These are phyloP conservation scores for Gossypium bickii DNA, from an alignment of 345 rosid species.

Conservation along the genomic window DNA sequence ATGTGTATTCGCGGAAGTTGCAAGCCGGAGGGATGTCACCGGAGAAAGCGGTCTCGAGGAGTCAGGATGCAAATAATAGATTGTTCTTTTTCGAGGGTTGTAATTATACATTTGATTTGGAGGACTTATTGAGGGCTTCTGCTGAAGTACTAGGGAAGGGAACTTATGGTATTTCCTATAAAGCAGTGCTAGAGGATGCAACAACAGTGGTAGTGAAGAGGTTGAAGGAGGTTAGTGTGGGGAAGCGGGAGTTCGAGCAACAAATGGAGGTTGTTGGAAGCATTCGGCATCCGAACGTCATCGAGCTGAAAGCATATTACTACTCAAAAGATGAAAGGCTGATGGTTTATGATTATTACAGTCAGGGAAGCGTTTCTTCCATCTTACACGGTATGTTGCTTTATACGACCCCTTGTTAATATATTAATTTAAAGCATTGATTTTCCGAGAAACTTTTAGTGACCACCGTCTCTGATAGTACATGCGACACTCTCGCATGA, in stretches of 20 bases:
- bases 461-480: neutral
- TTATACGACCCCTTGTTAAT: slow-evolving; percentile 5
- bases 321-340: slow-evolving; percentile 86
- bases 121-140: slow-evolving; percentile 93
- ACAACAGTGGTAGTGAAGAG: slow-evolving; percentile 81
- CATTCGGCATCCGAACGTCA: slow-evolving; percentile 71
- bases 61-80: slow-evolving; percentile 69
- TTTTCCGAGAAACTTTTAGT: neutral
- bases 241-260: slow-evolving; percentile 83
- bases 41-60: slow-evolving; percentile 69
- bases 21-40: slow-evolving; percentile 79
- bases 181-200: slow-evolving; percentile 68
- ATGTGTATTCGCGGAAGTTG: slow-evolving; percentile 40
- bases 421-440: neutral
- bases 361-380: slow-evolving; percentile 62
- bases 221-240: slow-evolving; percentile 69
- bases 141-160: slow-evolving; percentile 97
- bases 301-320: slow-evolving; percentile 78
- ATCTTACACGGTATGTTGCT: slow-evolving; percentile 69
- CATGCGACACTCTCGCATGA: neutral
- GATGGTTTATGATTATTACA: slow-evolving; percentile 69
- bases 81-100: slow-evolving; percentile 92
- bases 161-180: slow-evolving; percentile 84
- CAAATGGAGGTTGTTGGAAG: slow-evolving; percentile 84
- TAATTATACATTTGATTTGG: slow-evolving; percentile 82